Conservation (phyloP, 805 yeast species). For the Saturnispora galanensis region DNA sequence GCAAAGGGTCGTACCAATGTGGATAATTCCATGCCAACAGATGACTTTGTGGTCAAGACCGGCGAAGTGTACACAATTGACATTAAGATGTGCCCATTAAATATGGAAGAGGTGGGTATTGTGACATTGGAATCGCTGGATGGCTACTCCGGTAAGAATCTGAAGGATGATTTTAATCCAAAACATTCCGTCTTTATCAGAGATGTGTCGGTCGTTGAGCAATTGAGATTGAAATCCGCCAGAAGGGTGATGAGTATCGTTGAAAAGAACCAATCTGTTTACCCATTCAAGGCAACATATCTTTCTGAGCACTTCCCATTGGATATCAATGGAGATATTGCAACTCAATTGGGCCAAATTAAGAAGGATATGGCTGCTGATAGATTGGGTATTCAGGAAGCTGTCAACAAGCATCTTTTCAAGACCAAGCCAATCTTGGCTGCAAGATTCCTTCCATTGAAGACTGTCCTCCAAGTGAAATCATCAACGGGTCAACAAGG, state of each 20-base stretch:
- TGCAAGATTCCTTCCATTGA: slow-evolving; percentile 66
- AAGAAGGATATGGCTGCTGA: slow-evolving; percentile 48
- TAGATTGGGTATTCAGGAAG: slow-evolving; percentile 72
- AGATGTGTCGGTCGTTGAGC: slow-evolving; percentile 77
- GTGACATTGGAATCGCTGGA: slow-evolving; percentile 61
- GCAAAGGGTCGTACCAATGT: slow-evolving; percentile 28
- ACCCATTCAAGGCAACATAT: slow-evolving; percentile 81
- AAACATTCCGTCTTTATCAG: slow-evolving; percentile 71
- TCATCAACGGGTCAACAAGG: slow-evolving; percentile 63
- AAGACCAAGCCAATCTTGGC: slow-evolving; percentile 63
- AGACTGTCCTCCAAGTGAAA: slow-evolving; percentile 48
- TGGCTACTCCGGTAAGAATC: slow-evolving; percentile 51
- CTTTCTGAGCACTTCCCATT: slow-evolving; percentile 56
- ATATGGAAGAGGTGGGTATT: slow-evolving; percentile 46
- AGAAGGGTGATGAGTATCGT: slow-evolving; percentile 60
- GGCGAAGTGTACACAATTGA: slow-evolving; percentile 88
- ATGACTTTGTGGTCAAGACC: slow-evolving; percentile 59
- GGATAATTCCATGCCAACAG: slow-evolving; percentile 58
- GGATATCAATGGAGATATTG: slow-evolving; percentile 24
- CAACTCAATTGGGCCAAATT: slow-evolving; percentile 35
- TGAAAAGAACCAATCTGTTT: slow-evolving; percentile 72
- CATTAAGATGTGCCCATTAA: slow-evolving; percentile 63
- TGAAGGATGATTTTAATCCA: slow-evolving; percentile 39
- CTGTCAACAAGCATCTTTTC: slow-evolving; percentile 68
- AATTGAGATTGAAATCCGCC: slow-evolving; percentile 64